These are phyloP conservation scores for Lyophyllum semitale DNA, from an alignment of 768 basidiomycete genomes.

Conservation along the genomic window DNA sequence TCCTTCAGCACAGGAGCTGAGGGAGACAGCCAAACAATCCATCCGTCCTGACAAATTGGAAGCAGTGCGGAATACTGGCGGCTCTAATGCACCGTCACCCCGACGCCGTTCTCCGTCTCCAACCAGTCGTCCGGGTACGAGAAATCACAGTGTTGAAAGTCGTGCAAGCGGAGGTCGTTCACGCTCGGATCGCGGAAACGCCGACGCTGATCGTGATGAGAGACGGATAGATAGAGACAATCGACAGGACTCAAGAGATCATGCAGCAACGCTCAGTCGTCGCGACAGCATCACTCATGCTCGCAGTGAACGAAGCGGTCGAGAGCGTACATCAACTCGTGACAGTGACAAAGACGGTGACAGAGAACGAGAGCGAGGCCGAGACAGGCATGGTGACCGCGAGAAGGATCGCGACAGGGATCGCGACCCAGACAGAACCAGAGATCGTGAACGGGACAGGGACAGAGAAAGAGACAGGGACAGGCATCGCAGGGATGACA, in stretches of 20 bases:
- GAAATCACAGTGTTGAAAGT: slow-evolving; percentile 73
- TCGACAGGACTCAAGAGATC: slow-evolving; percentile 47
- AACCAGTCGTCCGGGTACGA: slow-evolving; percentile 62
- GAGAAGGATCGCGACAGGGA: slow-evolving; percentile 63
- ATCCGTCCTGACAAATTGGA: slow-evolving; percentile 50
- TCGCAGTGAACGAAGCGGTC: slow-evolving; percentile 48
- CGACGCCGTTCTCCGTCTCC: slow-evolving; percentile 70
- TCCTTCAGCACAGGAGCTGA: slow-evolving; percentile 72
- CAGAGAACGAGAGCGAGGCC: slow-evolving; percentile 46
- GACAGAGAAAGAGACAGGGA: slow-evolving; percentile 58
- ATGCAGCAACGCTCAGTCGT: slow-evolving; percentile 37
- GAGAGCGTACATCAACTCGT: slow-evolving; percentile 39
- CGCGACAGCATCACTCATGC: slow-evolving; percentile 56
- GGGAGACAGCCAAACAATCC: slow-evolving; percentile 77
- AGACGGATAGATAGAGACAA: slow-evolving; percentile 54
- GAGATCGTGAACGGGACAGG: slow-evolving; percentile 41
- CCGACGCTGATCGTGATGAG: slow-evolving; percentile 52
- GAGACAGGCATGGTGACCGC: slow-evolving; percentile 52
- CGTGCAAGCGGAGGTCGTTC: slow-evolving; percentile 67
- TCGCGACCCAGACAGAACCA: slow-evolving; percentile 57
- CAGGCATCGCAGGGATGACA: slow-evolving; percentile 31
- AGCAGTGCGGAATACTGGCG: slow-evolving; percentile 48
- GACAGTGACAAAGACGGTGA: slow-evolving; percentile 49
- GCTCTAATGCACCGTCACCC: slow-evolving; percentile 58
- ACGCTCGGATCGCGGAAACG: slow-evolving; percentile 53